These are phyloP conservation scores for Hura crepitans DNA, from an alignment of 441 rosid species.

Conservation along the genomic window DNA sequence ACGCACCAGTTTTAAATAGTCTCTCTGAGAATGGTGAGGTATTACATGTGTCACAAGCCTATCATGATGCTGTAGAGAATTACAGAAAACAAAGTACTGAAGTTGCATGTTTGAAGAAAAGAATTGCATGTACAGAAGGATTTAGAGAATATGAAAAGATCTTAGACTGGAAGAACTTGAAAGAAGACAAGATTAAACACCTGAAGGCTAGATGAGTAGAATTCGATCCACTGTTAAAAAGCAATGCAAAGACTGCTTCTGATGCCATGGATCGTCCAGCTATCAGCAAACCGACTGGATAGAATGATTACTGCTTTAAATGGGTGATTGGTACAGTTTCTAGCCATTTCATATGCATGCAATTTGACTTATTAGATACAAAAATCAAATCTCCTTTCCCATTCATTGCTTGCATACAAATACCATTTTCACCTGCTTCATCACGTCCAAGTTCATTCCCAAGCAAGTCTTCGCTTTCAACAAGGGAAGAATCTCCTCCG, in stretches of 20 bases:
- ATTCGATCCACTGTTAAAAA: conserved; percentile 60
- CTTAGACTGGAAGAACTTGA: conserved; percentile 52
- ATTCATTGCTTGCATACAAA: no score
- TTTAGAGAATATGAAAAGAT: conserved; percentile 79
- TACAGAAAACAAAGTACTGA: conserved; percentile 68
- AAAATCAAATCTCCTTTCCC: no score
- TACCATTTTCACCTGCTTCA: no score
- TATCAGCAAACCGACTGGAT: conserved; percentile 78
- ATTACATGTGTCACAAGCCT: conserved; percentile 52
- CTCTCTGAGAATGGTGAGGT: conserved; percentile 67
- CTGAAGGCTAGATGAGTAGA: conserved; percentile 64
- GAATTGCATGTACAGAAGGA: conserved; percentile 75
- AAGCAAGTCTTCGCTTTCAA: no score
- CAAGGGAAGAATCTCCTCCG: no score
- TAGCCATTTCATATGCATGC: not conserved
- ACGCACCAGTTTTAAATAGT: conserved; percentile 85
- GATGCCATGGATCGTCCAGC: conserved; percentile 89
- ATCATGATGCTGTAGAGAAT: conserved; percentile 48
- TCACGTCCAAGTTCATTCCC: no score
- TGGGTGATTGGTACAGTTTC: not conserved
- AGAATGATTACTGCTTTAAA: not conserved
- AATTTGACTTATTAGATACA: not conserved
- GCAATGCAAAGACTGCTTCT: conserved; percentile 57
- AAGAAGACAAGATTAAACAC: conserved; percentile 69
- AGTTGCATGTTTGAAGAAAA: conserved; percentile 81